Conservation (phyloP, 2,329 filamentous ascomycete genomes). For the Trichoderma sp. region DNA sequence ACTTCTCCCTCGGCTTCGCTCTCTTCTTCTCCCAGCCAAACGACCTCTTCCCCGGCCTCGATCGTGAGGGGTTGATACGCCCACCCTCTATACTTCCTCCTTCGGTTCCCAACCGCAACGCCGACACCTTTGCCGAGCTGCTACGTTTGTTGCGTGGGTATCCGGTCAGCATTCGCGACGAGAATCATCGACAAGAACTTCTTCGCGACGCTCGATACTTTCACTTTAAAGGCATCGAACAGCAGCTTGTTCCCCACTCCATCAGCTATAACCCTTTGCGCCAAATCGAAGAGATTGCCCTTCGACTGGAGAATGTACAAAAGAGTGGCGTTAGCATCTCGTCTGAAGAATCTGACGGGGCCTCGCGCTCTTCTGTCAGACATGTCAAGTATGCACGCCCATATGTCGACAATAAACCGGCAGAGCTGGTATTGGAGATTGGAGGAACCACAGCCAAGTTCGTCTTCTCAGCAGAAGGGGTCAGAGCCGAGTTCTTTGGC, state of each 20-base stretch:
- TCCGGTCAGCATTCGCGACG: conserved; percentile 72
- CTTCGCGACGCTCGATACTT: conserved; percentile 89
- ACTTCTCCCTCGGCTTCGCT: conserved; percentile 88
- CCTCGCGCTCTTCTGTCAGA: conserved; percentile 33
- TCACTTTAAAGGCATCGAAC: conserved; percentile 88
- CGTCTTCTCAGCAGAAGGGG: conserved; percentile 43
- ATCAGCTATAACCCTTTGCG: conserved; percentile 74
- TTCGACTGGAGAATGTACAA: conserved; percentile 83
- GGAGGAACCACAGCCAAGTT: conserved; percentile 65
- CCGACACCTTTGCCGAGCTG: conserved; percentile 82
- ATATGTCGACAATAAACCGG: conserved; percentile 73
- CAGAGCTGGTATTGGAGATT: conserved; percentile 80
- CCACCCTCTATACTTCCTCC: conserved; percentile 86
- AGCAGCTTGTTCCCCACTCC: conserved; percentile 76
- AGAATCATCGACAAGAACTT: conserved; percentile 74
- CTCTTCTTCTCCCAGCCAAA: conserved; percentile 80
- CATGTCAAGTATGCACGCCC: conserved; percentile 82
- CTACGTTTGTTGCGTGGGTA: conserved; percentile 83
- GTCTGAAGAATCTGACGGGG: conserved; percentile 42
- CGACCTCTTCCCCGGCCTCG: conserved; percentile 83
- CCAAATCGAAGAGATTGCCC: conserved; percentile 70
- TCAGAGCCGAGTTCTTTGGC: conserved; percentile 71
- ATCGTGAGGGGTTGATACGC: conserved; percentile 75
- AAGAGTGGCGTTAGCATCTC: conserved; percentile 77
- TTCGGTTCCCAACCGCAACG: conserved; percentile 74